Base-by-base conservation (phyloP, 306 rosid genomes). In the Betula pendula region DNA sequence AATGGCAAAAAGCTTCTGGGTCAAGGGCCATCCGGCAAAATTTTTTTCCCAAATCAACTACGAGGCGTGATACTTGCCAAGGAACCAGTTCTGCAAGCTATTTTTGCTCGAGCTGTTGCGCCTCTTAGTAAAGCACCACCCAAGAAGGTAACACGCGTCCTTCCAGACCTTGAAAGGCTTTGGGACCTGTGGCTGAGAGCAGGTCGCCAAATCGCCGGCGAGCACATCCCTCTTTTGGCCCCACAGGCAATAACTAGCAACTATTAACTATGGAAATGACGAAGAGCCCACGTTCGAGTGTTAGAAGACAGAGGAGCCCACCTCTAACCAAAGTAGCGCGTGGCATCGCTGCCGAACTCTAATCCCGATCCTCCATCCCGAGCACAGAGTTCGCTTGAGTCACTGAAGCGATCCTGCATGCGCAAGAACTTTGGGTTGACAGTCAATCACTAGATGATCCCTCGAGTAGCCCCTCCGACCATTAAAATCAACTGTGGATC, bases 161-260 rank as follows among this genome's bases (percentile, higher is more conserved):
- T 94, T 75, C 97, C 98, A 29, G 92, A 94, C 80, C 97, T 97
- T 0, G 98, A 94, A 73, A 90, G 90, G 80, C 97, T 92, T 50
- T 94, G 98, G 97, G 98, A 97, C 47, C 97, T 97, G 3, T 89
- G 92, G 82, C 90, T 94, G 43, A 88, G 97, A 85, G 98, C 97
- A 7, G 98, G 98, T 53, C 98, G 97, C 53, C 77, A 70, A 80
- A 88, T 94, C 79, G 90, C 98, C 20, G 89, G 93, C 90, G 90
- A 90, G 53, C 96, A 92, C 78, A 74, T 94, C 74, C 92, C 97
- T 56, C 96, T 94, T n/a, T 75, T 94, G 77, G 98, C 96, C 63
- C 86, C 83, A 52, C 95, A 81, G 17, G 98, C 94, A 42, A 63
- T 92, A 38, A 86, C 88, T 71, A 94, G 81, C n/a, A 78, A 78